Evolutionary conservation across 441 rosid species (phyloP), one percentile per base, ranked within the genome.

Genomic region (Corymbia calophylla): DNA sequence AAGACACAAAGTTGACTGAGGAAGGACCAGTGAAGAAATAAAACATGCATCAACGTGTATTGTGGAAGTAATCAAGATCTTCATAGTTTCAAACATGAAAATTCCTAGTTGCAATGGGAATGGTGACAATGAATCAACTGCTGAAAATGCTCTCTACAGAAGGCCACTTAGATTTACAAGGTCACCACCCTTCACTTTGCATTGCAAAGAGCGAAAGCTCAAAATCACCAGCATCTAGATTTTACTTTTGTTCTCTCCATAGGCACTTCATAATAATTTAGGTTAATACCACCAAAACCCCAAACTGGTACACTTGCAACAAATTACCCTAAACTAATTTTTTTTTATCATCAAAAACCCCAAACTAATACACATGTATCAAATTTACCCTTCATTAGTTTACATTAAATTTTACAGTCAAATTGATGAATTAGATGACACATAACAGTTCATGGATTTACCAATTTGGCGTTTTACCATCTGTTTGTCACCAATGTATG

Each of bases 391-490:
- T 56, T 1, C 1, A 1, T 23, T 56, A 55, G 2, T 56, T 56
- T 23, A 0, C 2, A 12, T 56, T 56, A 56, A 2, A 23, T 56
- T 56, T 8, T 56, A 56, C 62, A 56, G 2, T 56, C 62, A 56
- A 56, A 56, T 56, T 56, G 13, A 1, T 56, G 1, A 56, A 12
- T 56, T 56, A 56, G 62, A 56, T 56, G 29, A 56, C 4, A 23
- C 2, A 23, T 23, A 3, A 8, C 25, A 56, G 10, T 23, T 56
- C 62, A 23, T 0, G 2, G 0, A 0, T 56, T 1, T 56, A 56
- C 13, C 1, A 9, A 12, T 56, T 56, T 23, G 29, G 13, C 23
- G 62, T 23, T 56, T 9, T 56, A 56, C 62, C 6, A 2, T 56
- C 0, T 0, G 6, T 23, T 56, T 23, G 62, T 9, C 29, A 56